phyloP scores from a whole-genome alignment of 2,329 filamentous ascomycete species.

The Colletotrichum sp. region DNA sequence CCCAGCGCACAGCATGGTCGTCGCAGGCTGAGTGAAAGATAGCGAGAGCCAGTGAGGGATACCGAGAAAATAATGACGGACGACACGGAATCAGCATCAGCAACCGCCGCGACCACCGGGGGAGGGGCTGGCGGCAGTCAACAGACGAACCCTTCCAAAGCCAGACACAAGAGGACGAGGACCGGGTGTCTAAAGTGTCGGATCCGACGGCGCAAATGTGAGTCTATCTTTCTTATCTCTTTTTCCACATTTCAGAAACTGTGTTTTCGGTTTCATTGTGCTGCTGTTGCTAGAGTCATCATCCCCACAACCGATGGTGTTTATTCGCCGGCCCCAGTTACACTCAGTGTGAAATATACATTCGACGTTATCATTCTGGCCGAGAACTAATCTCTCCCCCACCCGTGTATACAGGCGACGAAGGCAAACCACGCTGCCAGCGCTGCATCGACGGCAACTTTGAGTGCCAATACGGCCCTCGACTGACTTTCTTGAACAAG shows the following conservation, averaged over 20 bases:
- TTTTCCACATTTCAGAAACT: rapidly evolving
- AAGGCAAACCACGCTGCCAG: conserved; percentile 51
- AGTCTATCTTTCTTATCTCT: conserved; percentile 19
- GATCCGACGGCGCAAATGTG: conserved; percentile 52
- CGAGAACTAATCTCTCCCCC: not conserved
- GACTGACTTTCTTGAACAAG: conserved; percentile 52
- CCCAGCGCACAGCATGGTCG: not conserved
- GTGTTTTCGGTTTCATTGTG: not conserved
- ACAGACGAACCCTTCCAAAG: not conserved
- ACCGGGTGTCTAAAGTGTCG: conserved; percentile 55
- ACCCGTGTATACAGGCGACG: conserved; percentile 44
- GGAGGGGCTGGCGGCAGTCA: not conserved
- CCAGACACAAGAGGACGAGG: conserved; percentile 32
- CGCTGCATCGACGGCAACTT: conserved; percentile 50
- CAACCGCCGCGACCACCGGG: not conserved
- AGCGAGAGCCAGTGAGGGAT: not conserved
- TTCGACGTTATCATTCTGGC: not conserved
- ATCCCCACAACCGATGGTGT: not conserved
- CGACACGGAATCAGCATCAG: conserved; percentile 3
- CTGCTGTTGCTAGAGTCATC: not conserved
- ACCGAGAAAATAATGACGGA: conserved; percentile 6
- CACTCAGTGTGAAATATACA: not conserved
- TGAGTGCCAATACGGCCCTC: conserved; percentile 51
- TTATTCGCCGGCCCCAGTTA: not conserved
- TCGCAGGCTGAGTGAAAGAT: not conserved